Evolutionary conservation across 2,329 filamentous ascomycete species (phyloP), one percentile per base, ranked within the genome.

Genomic region (Esteya vermicola): DNA sequence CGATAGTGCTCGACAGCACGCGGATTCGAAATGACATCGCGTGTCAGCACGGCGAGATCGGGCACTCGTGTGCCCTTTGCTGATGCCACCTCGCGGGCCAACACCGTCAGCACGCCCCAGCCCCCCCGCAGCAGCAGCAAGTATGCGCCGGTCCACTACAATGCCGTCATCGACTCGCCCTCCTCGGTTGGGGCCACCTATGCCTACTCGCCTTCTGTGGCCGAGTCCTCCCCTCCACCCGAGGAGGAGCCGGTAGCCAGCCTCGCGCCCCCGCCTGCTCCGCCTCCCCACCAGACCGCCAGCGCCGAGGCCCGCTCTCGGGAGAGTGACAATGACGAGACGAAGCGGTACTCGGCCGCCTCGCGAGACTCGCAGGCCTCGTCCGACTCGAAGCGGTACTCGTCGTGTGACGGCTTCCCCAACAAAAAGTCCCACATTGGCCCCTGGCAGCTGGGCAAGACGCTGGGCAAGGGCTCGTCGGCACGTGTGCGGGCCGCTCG

Each of bases 401-500:
- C 54, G 4, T 51, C 53, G 18, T 53, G 46, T 49, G 50, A 50
- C 32, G 45, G 46, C 23, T 51, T 53, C 22, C 47, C 51, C 40
- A 51, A 52, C 31, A 47, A 50, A 47, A 80, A 80, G 60, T 84
- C 81, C 10, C 81, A 85, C 51, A 84, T 98, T 51, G 91, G 91
- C 0, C 89, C 89, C 48, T 98, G 91, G 91, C 78, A 89, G 48
- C 64, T 98, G 4, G 91, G 91, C 7, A 85, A 75, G 56, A 93
- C 84, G 1, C 68, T 98, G 22, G 91, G 91, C 1, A 83, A 85
- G 50, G 91, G 91, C 4, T 86, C 88, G 2, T 93, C 85, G 37
- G 89, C 86, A 13, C 76, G 85, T 22, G 91, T 98, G 14, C 75
- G 89, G 40, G 66, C 91, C 27, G 93, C 89, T 19, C 78, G 85